Evolutionary conservation across 1,284 basidiomycete species (phyloP).

Genomic region (Porodaedalea pini): DNA sequence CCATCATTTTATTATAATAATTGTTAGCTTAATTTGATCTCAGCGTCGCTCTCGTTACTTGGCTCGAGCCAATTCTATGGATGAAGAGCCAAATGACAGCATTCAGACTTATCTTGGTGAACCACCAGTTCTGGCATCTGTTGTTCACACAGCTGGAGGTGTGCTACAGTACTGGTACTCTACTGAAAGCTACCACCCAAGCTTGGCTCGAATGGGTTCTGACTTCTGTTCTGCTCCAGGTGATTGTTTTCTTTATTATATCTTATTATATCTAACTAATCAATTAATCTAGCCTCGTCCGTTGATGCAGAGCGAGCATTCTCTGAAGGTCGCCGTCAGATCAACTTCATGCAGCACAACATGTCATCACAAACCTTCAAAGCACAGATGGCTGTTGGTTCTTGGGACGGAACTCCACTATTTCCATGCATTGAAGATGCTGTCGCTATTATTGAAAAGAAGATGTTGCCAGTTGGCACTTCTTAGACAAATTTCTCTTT

Average conservation of each 20-base stretch:
- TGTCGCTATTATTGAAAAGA: too few relatives aligned
- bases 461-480: too few relatives aligned
- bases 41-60: neutral
- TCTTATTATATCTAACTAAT: neutral
- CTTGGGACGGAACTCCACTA: constrained; percentile 24
- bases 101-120: neutral
- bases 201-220: neutral
- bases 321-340: constrained; percentile 28
- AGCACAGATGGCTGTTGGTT: constrained; percentile 29
- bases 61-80: neutral
- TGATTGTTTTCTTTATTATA: neutral
- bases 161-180: too few relatives aligned
- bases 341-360: constrained; percentile 32
- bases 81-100: neutral
- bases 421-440: too few relatives aligned
- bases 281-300: constrained; percentile 13
- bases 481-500: too few relatives aligned
- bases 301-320: constrained; percentile 27
- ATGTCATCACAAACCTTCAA: constrained; percentile 32
- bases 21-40: neutral
- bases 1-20: neutral
- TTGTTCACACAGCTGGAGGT: too few relatives aligned
- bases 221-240: neutral
- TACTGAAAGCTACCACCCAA: neutral
- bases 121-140: neutral